Evolutionary conservation across 2,329 filamentous ascomycete genomes (phyloP), one percentile per base, ranked within the genome.

Genomic region (Aspergillus sp.): DNA sequence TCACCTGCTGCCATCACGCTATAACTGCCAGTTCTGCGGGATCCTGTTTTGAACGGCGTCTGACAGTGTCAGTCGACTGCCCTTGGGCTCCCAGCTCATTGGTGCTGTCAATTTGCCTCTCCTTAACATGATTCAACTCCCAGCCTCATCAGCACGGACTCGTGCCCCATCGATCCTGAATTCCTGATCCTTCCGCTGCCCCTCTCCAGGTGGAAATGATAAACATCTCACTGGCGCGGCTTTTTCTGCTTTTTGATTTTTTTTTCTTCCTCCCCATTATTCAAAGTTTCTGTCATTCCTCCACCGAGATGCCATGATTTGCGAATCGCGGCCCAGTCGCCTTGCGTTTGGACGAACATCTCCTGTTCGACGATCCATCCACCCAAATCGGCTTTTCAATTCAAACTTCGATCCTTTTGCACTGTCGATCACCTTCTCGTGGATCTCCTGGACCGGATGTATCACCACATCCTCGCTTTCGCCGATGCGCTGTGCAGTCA

Each of bases 11-110:
- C 45, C 21, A 8, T 48, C 12, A n/a, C 27, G 27, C 27, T 11
- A 11, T 31, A 11, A 4, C 27, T 31, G 27, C 27, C 27, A 37
- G 15, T 7, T 37, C 35, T n/a, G 14, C 35, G 12, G 35, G 15
- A 37, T 37, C 35, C 35, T 37, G 35, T 15, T 37, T 37, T n/a
- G 35, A n/a, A 37, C 15, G 5, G 12, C 61, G 57, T 61, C 61
- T 63, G 61, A 63, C 59, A 55, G 37, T 52, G 51, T 63, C 61
- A 61, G 40, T 54, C n/a, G 17, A 31, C 27, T 11, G 27, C 27
- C 31, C 35, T 6, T n/a, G 35, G 23, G 15, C 39, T 39, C n/a
- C 27, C 50, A 47, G 31, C 39, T 48, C 54, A 56, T 35, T 27
- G 19, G 44, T 27, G 12, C 14, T 9, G 23, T 46, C 9, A 46